Evolutionary conservation across 768 basidiomycete genomes (phyloP).

Genomic region (Rhizopogon sp.): DNA sequence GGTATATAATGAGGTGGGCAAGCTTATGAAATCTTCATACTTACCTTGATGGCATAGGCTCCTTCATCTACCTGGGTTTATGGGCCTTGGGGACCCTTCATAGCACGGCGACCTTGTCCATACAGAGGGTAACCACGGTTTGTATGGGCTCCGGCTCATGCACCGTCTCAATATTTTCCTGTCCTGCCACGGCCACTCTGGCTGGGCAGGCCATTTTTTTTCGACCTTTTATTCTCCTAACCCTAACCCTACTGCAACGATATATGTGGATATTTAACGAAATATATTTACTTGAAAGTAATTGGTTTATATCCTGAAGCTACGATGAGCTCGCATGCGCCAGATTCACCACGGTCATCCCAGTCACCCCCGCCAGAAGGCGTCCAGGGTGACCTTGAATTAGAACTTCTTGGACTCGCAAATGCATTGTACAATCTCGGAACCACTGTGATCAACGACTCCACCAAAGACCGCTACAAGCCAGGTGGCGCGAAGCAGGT

Average conservation of each 20-base stretch:
- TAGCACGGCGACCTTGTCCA: constrained; percentile 15
- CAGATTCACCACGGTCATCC: constrained; percentile 60
- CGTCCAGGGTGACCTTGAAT: constrained; percentile 66
- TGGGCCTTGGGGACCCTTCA: constrained; percentile 42
- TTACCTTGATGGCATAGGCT: constrained; percentile 53
- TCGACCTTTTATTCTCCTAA: constrained; percentile 12
- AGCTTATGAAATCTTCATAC: constrained; percentile 34
- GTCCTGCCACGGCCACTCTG: constrained; percentile 38
- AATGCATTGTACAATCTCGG: constrained; percentile 78
- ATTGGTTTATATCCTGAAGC: not conserved
- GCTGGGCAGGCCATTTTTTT: constrained; percentile 27
- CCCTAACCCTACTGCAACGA: constrained; percentile 24
- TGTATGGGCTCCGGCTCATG: constrained; percentile 40
- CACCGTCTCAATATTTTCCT: constrained; percentile 44
- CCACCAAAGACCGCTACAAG: constrained; percentile 74
- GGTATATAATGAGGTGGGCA: constrained; percentile 24
- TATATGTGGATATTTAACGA: not conserved
- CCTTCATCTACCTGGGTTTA: constrained; percentile 46
- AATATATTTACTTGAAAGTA: not conserved
- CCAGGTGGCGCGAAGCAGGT: constrained; percentile 70
- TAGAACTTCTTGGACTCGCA: constrained; percentile 71
- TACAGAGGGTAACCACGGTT: constrained; percentile 32
- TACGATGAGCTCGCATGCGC: constrained; percentile 13
- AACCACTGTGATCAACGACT: constrained; percentile 79
- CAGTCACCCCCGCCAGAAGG: constrained; percentile 71